A percentile compares a stretch with the other conserved stretches of the same genome.
Conservation (phyloP, 1,139 yeast genomes). For the Nakaseomyces delphensis region DNA sequence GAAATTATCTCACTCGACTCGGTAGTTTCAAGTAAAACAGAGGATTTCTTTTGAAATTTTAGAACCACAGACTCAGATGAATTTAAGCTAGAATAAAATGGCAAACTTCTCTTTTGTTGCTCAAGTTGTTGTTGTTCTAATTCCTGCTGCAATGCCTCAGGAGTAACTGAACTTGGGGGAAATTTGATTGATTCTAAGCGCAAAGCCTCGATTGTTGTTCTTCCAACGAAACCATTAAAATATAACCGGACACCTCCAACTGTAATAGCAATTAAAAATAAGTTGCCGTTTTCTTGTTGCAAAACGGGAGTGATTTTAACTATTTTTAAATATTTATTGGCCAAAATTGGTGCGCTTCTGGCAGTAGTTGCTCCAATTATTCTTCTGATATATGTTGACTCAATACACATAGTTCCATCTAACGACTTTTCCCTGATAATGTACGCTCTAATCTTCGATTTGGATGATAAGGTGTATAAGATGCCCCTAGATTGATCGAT, state of each 20-base stretch:
- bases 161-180: constrained; percentile 63
- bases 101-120: constrained; percentile 32
- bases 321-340: constrained; percentile 38
- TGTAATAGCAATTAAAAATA: constrained; percentile 79
- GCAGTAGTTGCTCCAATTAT: constrained; percentile 50
- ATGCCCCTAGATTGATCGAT: constrained; percentile 72
- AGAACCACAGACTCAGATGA: constrained; percentile 29
- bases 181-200: constrained; percentile 53
- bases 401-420: constrained; percentile 33
- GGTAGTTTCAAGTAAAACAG: constrained; percentile 36
- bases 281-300: constrained; percentile 54
- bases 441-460: constrained; percentile 76
- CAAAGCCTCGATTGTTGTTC: constrained; percentile 36
- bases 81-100: constrained; percentile 25
- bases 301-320: constrained; percentile 57
- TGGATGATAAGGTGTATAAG: constrained; percentile 74
- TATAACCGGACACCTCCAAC: constrained; percentile 76
- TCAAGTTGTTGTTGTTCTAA: constrained; percentile 35
- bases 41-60: constrained; percentile 37
- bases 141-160: constrained; percentile 43
- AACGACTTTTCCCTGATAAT: constrained; percentile 39
- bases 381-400: constrained; percentile 38
- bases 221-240: constrained; percentile 42
- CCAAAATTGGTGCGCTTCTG: constrained; percentile 35
- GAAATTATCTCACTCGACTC: constrained; percentile 49